Base-by-base conservation (phyloP, 1,284 basidiomycete genomes). In the Termitomyces sp. region DNA sequence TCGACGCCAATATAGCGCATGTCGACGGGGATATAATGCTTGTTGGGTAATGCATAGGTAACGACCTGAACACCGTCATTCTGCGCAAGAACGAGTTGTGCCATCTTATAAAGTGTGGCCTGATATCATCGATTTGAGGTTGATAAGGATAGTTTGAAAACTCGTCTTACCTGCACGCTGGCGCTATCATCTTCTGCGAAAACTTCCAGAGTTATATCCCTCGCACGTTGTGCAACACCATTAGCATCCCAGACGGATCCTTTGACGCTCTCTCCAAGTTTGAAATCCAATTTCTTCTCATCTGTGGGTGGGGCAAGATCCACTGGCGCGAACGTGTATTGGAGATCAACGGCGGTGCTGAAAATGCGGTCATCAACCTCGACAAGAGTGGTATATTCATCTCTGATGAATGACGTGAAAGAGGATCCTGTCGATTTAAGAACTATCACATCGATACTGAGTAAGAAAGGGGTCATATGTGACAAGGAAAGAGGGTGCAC, bases 51-150 rank as follows among this genome's bases (percentile, higher is more conserved):
- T 46, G 75, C 72, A 71, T 95, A 97, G 26, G 78, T 77, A 37
- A 92, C 86, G 8, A 71, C 71, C 44, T 77, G 66, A 18, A 97
- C 77, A 3, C 75, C 75, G 19, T 67, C 66, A 65, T 92, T 88
- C 65, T 86, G 80, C 5, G 69, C 68, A 28, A 96, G 72, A 56
- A 97, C 78, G 5, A 77, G 76, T 60, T 88, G 80, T 0, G 80
- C 89, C 83, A 97, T 97, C 70, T 88, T 90, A 80, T 88, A 97
- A 53, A 95, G 75, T 42, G 93, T 96, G 11, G 93, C 93, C 85
- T 93, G 31, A 26, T 34, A 24, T 2, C 18, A 10, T 19, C 10
- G 0, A 18, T n/a, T 6, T 19, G 1, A 1, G 31, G 18, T 11
- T 7, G 49, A 13, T 3, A 37, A 13, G 9, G n/a, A 41, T 45